These are phyloP conservation scores for Elsinoe fawcettii DNA, from an alignment of 2,329 filamentous ascomycete genomes.

Conservation along the genomic window DNA sequence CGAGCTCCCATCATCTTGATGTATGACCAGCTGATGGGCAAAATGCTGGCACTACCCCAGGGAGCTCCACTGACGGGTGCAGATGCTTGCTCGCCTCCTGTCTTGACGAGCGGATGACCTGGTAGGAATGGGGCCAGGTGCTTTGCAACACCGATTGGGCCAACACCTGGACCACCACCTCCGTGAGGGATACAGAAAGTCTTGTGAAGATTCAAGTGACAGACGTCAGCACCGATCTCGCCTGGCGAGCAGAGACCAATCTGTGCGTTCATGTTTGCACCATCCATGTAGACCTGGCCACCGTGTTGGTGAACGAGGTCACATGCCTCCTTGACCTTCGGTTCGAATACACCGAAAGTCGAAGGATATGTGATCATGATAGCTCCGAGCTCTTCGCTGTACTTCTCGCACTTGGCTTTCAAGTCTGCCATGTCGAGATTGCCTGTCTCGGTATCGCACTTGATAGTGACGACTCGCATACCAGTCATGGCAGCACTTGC, in stretches of 20 bases:
- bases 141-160: conserved; percentile 82
- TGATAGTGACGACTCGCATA: conserved; percentile 87
- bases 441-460: conserved; percentile 78
- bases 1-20: conserved; percentile 84
- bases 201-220: conserved; percentile 96
- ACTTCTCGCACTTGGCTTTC: conserved; percentile 78
- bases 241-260: conserved; percentile 92
- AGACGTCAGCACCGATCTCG: conserved; percentile 92
- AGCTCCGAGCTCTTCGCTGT: conserved; percentile 75
- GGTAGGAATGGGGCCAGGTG: conserved; percentile 73
- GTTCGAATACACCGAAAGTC: conserved; percentile 93
- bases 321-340: conserved; percentile 76
- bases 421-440: conserved; percentile 85
- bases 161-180: conserved; percentile 86
- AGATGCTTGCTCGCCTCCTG: conserved; percentile 51
- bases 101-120: conserved; percentile 55
- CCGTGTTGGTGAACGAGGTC: conserved; percentile 78
- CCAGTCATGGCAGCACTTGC: conserved; percentile 93
- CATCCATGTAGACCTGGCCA: conserved; percentile 97
- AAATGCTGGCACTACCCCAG: conserved; percentile 82
- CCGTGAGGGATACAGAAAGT: conserved; percentile 98
- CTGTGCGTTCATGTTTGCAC: conserved; percentile 97
- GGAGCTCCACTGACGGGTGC: conserved; percentile 72
- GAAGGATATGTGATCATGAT: conserved; percentile 98
- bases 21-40: conserved; percentile 92